These are phyloP conservation scores for Chlamydomonas sp. DNA, from an alignment of 139 green algal genomes.

Conservation along the genomic window DNA sequence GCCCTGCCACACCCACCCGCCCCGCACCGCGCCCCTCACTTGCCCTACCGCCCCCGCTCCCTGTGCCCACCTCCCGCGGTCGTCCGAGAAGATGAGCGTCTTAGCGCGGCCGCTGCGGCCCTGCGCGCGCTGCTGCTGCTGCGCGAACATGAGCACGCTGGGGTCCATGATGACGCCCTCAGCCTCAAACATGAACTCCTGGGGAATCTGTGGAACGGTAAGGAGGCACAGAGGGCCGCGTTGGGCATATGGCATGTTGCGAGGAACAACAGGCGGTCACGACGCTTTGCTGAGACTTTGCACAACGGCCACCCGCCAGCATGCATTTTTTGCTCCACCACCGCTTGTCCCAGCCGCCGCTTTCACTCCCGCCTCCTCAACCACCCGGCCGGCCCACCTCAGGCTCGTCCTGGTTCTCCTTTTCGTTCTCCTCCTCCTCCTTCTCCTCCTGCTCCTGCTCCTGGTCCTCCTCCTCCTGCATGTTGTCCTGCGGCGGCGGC, in stretches of 20 bases:
- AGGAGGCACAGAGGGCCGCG: not conserved
- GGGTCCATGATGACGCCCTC: conserved; percentile 96
- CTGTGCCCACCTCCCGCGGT: conserved; percentile 68
- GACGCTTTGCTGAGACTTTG: not conserved
- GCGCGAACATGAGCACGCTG: conserved; percentile 92
- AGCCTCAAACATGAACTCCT: conserved; percentile 99
- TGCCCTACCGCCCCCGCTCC: not conserved
- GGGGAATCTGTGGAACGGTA: conserved; percentile 80
- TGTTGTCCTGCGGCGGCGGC: conserved; percentile 50
- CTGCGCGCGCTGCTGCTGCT: conserved; percentile 89
- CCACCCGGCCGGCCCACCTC: not conserved
- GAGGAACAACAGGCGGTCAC: not conserved
- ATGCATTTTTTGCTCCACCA: not conserved
- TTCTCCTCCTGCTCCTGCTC: conserved; percentile 82
- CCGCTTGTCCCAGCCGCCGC: not conserved
- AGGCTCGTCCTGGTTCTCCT: conserved; percentile 65
- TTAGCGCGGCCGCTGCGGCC: conserved; percentile 93
- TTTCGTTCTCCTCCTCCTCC: conserved; percentile 84
- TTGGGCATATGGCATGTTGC: not conserved
- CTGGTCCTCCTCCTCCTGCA: conserved; percentile 72
- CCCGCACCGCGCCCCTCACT: too few species aligned
- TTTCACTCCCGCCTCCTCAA: not conserved
- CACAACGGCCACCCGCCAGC: not conserved
- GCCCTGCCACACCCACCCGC: not conserved
- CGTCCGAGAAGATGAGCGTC: conserved; percentile 97